Conservation (phyloP, 768 basidiomycete genomes). For the Kwoniella sp. region DNA sequence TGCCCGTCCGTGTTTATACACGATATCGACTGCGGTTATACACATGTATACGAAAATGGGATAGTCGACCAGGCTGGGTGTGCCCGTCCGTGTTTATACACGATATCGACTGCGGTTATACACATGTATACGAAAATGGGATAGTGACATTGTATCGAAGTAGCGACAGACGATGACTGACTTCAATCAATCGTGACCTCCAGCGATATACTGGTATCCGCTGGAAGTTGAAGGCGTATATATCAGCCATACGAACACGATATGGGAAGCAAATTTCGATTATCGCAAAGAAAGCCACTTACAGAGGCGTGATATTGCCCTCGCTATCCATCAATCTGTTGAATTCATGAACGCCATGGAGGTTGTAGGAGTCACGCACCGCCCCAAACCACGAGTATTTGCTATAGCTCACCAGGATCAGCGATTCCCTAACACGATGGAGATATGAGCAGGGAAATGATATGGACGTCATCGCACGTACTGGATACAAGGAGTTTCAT, state of each 20-base stretch:
- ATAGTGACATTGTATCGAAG: no score
- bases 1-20: no score
- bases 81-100: background rate
- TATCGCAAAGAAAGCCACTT: slow-evolving; percentile 4
- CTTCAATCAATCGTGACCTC: slow-evolving; percentile 36
- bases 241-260: no score
- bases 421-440: no score
- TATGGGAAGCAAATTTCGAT: no score
- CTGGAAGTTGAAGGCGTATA: background rate
- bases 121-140: no score
- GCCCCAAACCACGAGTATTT: slow-evolving; percentile 48
- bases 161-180: background rate
- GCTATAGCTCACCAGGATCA: slow-evolving; percentile 5
- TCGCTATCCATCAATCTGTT: slow-evolving; percentile 46
- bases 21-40: no score
- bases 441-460: no score
- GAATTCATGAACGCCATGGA: slow-evolving; percentile 48
- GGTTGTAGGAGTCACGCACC: slow-evolving; percentile 29
- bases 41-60: no score
- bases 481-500: slow-evolving; percentile 44
- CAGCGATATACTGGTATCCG: slow-evolving; percentile 2
- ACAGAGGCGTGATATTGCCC: slow-evolving; percentile 37
- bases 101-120: no score
- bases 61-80: no score
- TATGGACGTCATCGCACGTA: no score